phyloP scores from a whole-genome alignment of 2,329 filamentous ascomycete species.

The Thielaviopsis populi region DNA sequence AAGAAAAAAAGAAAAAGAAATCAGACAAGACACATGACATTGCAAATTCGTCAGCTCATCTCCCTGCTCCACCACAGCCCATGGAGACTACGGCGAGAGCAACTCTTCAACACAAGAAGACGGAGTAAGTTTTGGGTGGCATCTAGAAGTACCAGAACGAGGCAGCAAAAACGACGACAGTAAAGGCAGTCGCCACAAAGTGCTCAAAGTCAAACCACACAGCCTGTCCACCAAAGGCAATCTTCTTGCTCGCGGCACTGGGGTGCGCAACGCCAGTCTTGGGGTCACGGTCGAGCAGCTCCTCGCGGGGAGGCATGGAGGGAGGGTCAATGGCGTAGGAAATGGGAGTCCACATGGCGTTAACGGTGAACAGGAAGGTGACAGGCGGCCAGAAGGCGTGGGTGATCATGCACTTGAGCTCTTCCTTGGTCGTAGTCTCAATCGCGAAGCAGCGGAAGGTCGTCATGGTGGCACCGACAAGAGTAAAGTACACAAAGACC shows the following conservation, averaged over 20 bases:
- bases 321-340: conserved; percentile 47
- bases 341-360: conserved; percentile 43
- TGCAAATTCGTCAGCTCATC: conserved; percentile 15
- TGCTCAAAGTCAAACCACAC: conserved; percentile 43
- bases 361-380: conserved; percentile 40
- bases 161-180: conserved; percentile 33
- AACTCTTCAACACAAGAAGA: neutral
- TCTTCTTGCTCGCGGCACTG: conserved; percentile 36
- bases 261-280: conserved; percentile 41
- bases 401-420: conserved; percentile 39
- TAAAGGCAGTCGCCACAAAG: conserved; percentile 35
- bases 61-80: neutral
- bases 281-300: conserved; percentile 39
- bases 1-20: neutral
- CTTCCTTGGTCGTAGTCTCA: conserved; percentile 25
- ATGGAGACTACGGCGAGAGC: neutral
- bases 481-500: conserved; percentile 37
- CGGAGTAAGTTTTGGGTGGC: neutral
- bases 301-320: conserved; percentile 40
- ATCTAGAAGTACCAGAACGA: conserved; percentile 22
- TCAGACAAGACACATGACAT: conserved; percentile 13
- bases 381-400: conserved; percentile 49
- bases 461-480: conserved; percentile 35
- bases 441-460: conserved; percentile 35
- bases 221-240: conserved; percentile 37